phyloP scores from a whole-genome alignment of 768 basidiomycete species.

The Russula dissimulans region DNA sequence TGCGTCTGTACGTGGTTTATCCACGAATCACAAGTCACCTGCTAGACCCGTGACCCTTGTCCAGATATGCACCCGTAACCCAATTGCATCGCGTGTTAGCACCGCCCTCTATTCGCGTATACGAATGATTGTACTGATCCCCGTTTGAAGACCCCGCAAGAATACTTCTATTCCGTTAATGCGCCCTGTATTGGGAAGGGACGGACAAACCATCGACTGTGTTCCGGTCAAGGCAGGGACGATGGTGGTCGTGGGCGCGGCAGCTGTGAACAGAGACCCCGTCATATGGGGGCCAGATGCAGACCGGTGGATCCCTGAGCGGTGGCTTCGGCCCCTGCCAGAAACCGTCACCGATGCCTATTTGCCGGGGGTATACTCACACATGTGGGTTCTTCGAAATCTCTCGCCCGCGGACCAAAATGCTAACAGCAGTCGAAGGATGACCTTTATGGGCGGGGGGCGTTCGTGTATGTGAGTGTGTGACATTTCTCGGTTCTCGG shows the following conservation, averaged over 20 bases:
- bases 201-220: constrained; percentile 1
- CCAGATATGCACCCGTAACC: constrained; percentile 12
- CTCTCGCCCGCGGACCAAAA: neutral
- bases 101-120: neutral
- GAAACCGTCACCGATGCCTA: constrained; percentile 17
- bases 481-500: neutral
- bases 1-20: constrained; percentile 22
- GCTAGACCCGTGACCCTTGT: neutral
- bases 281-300: constrained; percentile 18
- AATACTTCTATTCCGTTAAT: constrained; percentile 6
- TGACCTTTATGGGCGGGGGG: constrained; percentile 27
- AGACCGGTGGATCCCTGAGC: constrained; percentile 19
- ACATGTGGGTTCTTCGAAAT: constrained; percentile 3
- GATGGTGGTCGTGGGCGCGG: constrained; percentile 10
- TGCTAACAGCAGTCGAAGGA: constrained; percentile 16
- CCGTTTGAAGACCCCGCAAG: constrained; percentile 1
- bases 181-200: neutral
- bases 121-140: neutral
- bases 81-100: constrained; percentile 17
- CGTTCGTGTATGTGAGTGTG: constrained; percentile 25
- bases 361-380: constrained; percentile 18
- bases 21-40: neutral
- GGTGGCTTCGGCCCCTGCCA: constrained; percentile 20
- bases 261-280: constrained; percentile 15
- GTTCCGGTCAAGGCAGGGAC: constrained; percentile 9